Percentiles rank a stretch among this genome's conserved stretches.
phyloP scores from a whole-genome alignment of 345 rosid species.

The Salix exigua region DNA sequence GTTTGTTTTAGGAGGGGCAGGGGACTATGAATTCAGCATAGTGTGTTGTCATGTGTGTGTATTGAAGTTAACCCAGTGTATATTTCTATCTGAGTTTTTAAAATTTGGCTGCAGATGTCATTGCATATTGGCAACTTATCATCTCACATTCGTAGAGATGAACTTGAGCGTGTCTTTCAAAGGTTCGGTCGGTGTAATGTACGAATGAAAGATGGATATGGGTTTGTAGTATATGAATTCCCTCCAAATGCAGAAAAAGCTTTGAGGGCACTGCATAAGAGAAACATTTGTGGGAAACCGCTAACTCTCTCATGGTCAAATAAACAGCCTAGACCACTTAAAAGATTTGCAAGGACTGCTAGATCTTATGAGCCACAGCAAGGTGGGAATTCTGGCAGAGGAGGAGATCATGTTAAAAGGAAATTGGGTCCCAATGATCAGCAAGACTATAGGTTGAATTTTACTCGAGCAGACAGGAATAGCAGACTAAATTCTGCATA shows the following conservation, averaged over 20 bases:
- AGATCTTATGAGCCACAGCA: conserved; percentile 14
- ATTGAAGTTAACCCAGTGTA: not conserved
- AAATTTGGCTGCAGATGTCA: conserved; percentile 37
- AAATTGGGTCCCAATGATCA: conserved; percentile 17
- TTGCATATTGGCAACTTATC: conserved; percentile 43
- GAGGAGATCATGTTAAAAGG: conserved; percentile 6
- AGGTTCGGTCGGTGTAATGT: conserved; percentile 43
- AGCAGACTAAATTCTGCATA: conserved; percentile 18
- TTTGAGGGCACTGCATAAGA: conserved; percentile 37
- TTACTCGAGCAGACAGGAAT: conserved; percentile 14
- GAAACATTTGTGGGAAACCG: conserved; percentile 38
- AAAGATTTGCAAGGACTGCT: conserved; percentile 19
- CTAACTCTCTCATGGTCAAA: conserved; percentile 52
- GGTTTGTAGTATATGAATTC: conserved; percentile 47
- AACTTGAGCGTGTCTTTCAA: conserved; percentile 40
- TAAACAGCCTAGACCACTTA: conserved; percentile 38
- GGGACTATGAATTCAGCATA: not conserved
- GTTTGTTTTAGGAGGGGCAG: not conserved
- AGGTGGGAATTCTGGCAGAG: conserved; percentile 15
- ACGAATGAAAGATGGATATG: conserved; percentile 44
- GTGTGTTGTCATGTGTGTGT: not conserved
- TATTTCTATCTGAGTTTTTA: not conserved
- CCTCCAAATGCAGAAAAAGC: conserved; percentile 49
- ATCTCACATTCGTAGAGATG: conserved; percentile 26
- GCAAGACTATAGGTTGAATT: conserved; percentile 11